Base-by-base conservation (phyloP, 352 stramenopile species). In the Globisporangium perplexum region DNA sequence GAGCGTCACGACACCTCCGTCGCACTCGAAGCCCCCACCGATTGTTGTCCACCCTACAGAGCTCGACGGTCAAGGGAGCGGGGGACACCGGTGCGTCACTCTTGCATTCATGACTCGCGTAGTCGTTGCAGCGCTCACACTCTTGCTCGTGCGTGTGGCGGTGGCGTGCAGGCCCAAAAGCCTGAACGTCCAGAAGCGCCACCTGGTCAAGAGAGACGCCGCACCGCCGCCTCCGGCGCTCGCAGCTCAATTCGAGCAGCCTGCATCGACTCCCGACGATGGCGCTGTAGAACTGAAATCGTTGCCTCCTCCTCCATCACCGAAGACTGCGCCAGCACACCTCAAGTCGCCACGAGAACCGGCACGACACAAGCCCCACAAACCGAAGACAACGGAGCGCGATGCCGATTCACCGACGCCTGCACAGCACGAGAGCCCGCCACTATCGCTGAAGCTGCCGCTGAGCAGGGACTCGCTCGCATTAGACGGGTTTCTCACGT, bases 131-230 rank as follows among this genome's bases (percentile, higher is more conserved):
- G 0, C 20, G 12, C 7, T 24, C 31, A 49, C 12, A 5, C 15
- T 20, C 5, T 30, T n/a, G n/a, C 30, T 20, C 50, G 17, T 26
- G 24, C 3, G 8, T 23, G 11, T 23, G 4, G 6, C 26, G 28
- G 23, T 24, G 2, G 1, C 20, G 10, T 50, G 4, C 31, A 65
- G 61, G 24, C 58, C 36, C 26, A 63, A 60, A 28, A 76, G 61
- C 22, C 68, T 64, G 7, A 72, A 60, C 33, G 53, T 60, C 10
- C 62, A 48, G 30, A 70, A 68, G 6, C 64, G 68, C 41, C 55
- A 36, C 1, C 53, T 71, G 6, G 22, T 57, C 23, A 42, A 42
- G 7, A 59, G 61, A 47, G 51, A 63, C 4, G 47, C 60, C 11
- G 38, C 36, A 14, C 39, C 51, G 18, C 47, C 26, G 7, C 47